phyloP scores from a whole-genome alignment of 1,284 basidiomycete species.

The Butyriboletus appendiculatus region DNA sequence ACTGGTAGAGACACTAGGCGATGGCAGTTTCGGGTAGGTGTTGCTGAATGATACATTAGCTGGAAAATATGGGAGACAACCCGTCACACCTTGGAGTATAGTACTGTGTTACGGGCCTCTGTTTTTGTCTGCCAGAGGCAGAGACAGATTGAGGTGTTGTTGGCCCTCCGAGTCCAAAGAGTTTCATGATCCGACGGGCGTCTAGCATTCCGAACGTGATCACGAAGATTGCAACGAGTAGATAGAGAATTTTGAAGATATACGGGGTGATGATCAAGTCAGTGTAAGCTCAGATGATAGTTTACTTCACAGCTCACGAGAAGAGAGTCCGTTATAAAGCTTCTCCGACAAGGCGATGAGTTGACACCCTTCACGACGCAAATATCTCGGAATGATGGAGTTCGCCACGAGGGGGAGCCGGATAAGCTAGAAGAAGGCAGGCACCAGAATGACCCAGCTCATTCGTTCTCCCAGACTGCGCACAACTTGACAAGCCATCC shows the following conservation, averaged over 20 bases:
- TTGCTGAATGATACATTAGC: conserved; percentile 13
- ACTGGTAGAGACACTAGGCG: conserved; percentile 2
- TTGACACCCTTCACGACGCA: conserved; percentile 9
- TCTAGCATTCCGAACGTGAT: conserved; percentile 36
- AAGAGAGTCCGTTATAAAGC: conserved; percentile 27
- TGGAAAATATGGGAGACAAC: background rate
- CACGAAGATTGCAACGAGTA: conserved; percentile 22
- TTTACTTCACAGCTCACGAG: conserved; percentile 15
- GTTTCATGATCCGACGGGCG: conserved; percentile 36
- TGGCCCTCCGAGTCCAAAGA: conserved; percentile 33
- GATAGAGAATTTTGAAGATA: conserved; percentile 31
- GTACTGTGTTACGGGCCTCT: conserved; percentile 31
- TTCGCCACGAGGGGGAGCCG: conserved; percentile 22
- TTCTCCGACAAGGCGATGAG: conserved; percentile 31
- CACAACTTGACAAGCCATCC: conserved; percentile 14
- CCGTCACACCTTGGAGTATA: conserved; percentile 19
- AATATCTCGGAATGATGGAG: conserved; percentile 18
- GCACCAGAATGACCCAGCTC: conserved; percentile 10
- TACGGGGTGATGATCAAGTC: conserved; percentile 12
- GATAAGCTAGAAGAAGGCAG: conserved; percentile 8
- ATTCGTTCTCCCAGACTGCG: conserved; percentile 3
- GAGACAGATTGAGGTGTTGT: conserved; percentile 24
- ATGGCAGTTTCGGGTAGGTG: conserved; percentile 18
- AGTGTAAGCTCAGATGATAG: conserved; percentile 14
- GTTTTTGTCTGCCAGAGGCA: conserved; percentile 20